These are phyloP conservation scores for Penicillium pancosmium DNA, from an alignment of 495 filamentous ascomycete genomes.

Conservation along the genomic window DNA sequence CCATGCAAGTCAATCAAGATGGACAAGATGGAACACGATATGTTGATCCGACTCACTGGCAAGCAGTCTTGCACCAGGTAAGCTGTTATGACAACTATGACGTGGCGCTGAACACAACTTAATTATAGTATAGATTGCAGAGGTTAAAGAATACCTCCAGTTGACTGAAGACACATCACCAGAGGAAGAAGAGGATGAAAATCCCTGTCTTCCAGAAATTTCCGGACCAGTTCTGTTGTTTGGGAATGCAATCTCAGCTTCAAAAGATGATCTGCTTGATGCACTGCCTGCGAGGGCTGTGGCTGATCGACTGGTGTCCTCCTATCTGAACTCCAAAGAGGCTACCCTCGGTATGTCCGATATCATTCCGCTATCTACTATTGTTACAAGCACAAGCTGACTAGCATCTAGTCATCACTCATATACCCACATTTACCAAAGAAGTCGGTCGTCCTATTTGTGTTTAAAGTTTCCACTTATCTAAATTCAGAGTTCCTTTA, in stretches of 20 bases:
- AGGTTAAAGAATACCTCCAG: conserved; percentile 30
- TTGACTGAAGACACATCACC: conserved; percentile 21
- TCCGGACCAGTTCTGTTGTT: conserved; percentile 34
- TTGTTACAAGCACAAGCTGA: neutral
- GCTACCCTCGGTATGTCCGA: conserved; percentile 27
- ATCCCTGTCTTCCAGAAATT: conserved; percentile 5
- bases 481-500: conserved; percentile 2
- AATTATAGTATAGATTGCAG: conserved; percentile 19
- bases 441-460: conserved; percentile 2
- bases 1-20: conserved; percentile 61
- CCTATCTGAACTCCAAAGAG: conserved; percentile 40
- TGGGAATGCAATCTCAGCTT: conserved; percentile 26
- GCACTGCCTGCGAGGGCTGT: conserved; percentile 33
- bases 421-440: conserved; percentile 40
- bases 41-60: conserved; percentile 42
- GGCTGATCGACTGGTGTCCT: conserved; percentile 37
- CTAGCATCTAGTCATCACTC: conserved; percentile 34
- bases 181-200: conserved; percentile 20
- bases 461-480: neutral
- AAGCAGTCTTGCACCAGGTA: conserved; percentile 44
- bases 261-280: conserved; percentile 30
- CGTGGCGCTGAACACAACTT: neutral
- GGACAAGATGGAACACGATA: conserved; percentile 38
- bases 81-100: neutral
- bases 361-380: neutral